These are phyloP conservation scores for Coelastrella sp. DNA, from an alignment of 139 green algal genomes.

Conservation along the genomic window DNA sequence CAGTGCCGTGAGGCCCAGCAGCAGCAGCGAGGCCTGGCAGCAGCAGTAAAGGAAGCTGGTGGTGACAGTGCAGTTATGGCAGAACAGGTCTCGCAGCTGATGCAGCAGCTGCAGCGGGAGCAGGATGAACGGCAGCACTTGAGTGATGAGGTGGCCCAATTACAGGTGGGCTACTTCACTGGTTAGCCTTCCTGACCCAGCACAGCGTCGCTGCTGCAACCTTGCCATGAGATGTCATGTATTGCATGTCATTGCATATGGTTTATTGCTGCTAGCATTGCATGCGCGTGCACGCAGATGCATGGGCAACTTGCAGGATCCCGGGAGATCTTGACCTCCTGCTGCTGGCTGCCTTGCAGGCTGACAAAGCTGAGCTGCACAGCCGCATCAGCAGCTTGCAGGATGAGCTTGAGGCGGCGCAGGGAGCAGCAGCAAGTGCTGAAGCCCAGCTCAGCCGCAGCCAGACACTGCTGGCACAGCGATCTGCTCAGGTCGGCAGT, in stretches of 20 bases:
- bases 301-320: background rate
- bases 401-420: conserved; percentile 19
- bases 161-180: conserved; percentile 27
- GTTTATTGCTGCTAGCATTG: background rate
- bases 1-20: conserved; percentile 21
- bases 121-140: conserved; percentile 17
- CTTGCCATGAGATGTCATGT: background rate
- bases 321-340: background rate
- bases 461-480: background rate
- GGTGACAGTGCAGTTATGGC: background rate
- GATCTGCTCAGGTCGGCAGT: background rate
- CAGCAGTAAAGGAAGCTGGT: background rate
- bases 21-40: background rate
- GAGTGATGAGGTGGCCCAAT: background rate
- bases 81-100: background rate
- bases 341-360: conserved; percentile 4
- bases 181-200: background rate
- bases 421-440: background rate
- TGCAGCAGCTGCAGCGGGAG: conserved; percentile 10
- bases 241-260: background rate
- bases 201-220: background rate
- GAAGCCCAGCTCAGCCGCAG: background rate
- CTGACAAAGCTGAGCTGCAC: conserved; percentile 8
- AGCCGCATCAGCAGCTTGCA: background rate
- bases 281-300: background rate